Conservation (phyloP, 2,329 filamentous ascomycete species). For the Emydomyces testavorans region DNA sequence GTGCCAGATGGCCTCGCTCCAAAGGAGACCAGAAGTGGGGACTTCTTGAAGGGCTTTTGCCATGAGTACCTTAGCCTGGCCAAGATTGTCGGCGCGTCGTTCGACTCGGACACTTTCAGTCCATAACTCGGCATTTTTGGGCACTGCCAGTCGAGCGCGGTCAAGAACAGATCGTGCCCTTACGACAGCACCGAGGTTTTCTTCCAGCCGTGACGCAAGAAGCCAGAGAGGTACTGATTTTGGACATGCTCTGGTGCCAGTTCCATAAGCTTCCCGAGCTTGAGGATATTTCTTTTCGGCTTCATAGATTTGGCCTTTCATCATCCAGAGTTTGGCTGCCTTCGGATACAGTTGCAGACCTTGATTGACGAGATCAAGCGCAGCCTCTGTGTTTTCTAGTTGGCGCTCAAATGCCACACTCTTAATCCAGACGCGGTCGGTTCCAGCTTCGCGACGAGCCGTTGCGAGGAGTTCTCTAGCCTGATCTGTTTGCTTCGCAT, state of each 20-base stretch:
- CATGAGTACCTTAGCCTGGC: constrained; percentile 85
- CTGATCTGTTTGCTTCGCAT: constrained; percentile 70
- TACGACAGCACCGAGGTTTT: constrained; percentile 68
- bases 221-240: constrained; percentile 82
- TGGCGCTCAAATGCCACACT: constrained; percentile 88
- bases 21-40: constrained; percentile 74
- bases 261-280: constrained; percentile 78
- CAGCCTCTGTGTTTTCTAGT: constrained; percentile 63
- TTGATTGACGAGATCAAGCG: constrained; percentile 76
- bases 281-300: constrained; percentile 64
- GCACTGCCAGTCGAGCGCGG: constrained; percentile 73
- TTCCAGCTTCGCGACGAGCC: constrained; percentile 78
- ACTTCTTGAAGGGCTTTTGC: constrained; percentile 85
- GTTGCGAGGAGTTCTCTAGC: constrained; percentile 70
- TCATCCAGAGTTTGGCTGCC: constrained; percentile 88
- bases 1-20: constrained; percentile 92
- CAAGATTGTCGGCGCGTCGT: constrained; percentile 61
- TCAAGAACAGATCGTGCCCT: constrained; percentile 92
- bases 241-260: constrained; percentile 76
- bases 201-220: constrained; percentile 76
- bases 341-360: constrained; percentile 77
- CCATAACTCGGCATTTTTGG: constrained; percentile 76
- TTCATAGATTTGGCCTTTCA: constrained; percentile 97
- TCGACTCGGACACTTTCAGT: constrained; percentile 90
- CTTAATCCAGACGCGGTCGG: constrained; percentile 95